A percentile compares a stretch with the other conserved stretches of the same genome.
phyloP scores from a whole-genome alignment of 495 filamentous ascomycete genomes.

The Hypoxylon perforatum region DNA sequence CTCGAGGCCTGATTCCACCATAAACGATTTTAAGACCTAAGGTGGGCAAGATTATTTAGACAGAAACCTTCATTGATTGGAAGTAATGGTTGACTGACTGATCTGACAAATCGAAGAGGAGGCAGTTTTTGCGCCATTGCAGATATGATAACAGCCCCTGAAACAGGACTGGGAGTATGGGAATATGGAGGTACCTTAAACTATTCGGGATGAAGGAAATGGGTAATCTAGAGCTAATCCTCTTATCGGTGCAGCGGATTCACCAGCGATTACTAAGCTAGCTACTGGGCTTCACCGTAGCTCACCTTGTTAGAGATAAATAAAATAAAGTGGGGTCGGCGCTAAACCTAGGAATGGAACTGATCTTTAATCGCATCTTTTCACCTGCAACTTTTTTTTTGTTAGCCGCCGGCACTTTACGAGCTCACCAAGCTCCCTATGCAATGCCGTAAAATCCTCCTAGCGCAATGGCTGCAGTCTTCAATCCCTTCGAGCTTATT shows the following conservation, averaged over 20 bases:
- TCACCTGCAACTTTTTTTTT: constrained; percentile 7
- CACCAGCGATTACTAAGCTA: not conserved
- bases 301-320: not conserved
- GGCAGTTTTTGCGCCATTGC: constrained; percentile 48
- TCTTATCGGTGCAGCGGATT: no score
- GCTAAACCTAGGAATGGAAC: not conserved
- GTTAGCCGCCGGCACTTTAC: constrained; percentile 13
- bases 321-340: constrained; percentile 18
- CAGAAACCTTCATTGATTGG: not conserved
- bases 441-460: constrained; percentile 16
- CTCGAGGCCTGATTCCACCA: constrained; percentile 84
- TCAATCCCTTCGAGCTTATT: constrained; percentile 14
- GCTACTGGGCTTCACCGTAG: not conserved
- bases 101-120: constrained; percentile 53
- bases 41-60: not conserved
- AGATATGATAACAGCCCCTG: not conserved
- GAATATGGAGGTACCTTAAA: no score
- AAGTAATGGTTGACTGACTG: constrained; percentile 40
- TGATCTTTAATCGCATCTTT: not conserved
- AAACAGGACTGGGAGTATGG: not conserved
- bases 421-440: constrained; percentile 2
- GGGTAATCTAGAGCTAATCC: no score
- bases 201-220: constrained; percentile 5
- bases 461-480: constrained; percentile 28
- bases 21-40: constrained; percentile 85